A percentile compares a stretch with the other conserved stretches of the same genome.
These are phyloP conservation scores for Arabidopsis thaliana DNA, from an alignment of 345 rosid species.

Conservation along the genomic window TAIR10.1 NC_003071.7:15927001-15927500, in stretches of 20 bases:
- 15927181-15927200: not conserved
- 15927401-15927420: not conserved
- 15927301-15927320: not conserved
- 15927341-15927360: not conserved
- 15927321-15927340: not conserved
- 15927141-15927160: conserved; percentile 35
- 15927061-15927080: conserved; percentile 39
- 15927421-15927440: conserved; percentile 15
- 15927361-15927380: not conserved
- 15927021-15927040: conserved; percentile 31
- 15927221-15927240: not conserved
- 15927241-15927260: conserved; percentile 39
- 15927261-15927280: not conserved
- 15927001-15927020: conserved; percentile 18
- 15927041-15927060: conserved; percentile 37
- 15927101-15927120: conserved; percentile 19
- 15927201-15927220: not conserved
- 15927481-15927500: conserved; percentile 48
- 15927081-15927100: conserved; percentile 40
- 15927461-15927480: conserved; percentile 55
- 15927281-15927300: not conserved
- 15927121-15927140: conserved; percentile 46
- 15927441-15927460: conserved; percentile 21
- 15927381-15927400: not conserved
- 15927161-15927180: conserved; percentile 3